A percentile compares a stretch with the other conserved stretches of the same genome.
Evolutionary conservation across 1,284 basidiomycete genomes (phyloP).

Genomic region (Vanrija sp.): DNA sequence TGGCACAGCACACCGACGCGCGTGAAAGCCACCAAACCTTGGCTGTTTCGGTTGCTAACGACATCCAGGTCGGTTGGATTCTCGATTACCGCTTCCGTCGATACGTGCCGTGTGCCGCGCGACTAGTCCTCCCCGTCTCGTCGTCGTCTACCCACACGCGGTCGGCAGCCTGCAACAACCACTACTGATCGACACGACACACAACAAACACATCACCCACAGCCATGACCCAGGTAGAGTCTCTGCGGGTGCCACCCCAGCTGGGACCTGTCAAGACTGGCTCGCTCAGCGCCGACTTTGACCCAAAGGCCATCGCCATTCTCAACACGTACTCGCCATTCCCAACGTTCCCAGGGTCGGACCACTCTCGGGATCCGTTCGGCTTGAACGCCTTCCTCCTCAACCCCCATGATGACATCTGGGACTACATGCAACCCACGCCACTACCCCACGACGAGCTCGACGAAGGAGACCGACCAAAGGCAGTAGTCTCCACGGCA

Average conservation of each 20-base stretch:
- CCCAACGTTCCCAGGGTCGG: conserved; percentile 29
- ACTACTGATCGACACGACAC: too few relatives aligned
- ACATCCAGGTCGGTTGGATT: too few relatives aligned
- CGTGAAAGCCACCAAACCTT: too few relatives aligned
- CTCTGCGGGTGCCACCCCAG: conserved; percentile 4
- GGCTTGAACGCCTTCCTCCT: conserved; percentile 45
- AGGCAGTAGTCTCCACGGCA: conserved; percentile 5
- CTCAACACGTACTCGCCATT: conserved; percentile 40
- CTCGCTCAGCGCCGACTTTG: conserved; percentile 4
- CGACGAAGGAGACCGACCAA: conserved; percentile 1
- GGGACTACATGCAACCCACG: conserved; percentile 31
- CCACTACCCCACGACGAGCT: conserved; percentile 9
- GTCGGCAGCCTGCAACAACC: too few relatives aligned
- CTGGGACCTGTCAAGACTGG: conserved; percentile 4
- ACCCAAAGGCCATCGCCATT: conserved; percentile 2
- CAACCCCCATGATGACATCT: conserved; percentile 34
- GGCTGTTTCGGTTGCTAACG: too few relatives aligned
- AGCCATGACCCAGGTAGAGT: conserved; percentile 5
- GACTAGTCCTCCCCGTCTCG: too few relatives aligned
- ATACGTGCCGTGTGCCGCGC: too few relatives aligned
- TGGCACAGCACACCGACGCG: too few relatives aligned
- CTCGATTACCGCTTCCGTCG: too few relatives aligned
- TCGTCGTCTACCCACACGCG: too few relatives aligned
- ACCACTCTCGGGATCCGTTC: conserved; percentile 30
- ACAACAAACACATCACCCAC: neutral